A percentile compares a stretch with the other conserved stretches of the same genome.
phyloP scores from a whole-genome alignment of 345 rosid genomes.

The Xanthoceras sorbifolium region DNA sequence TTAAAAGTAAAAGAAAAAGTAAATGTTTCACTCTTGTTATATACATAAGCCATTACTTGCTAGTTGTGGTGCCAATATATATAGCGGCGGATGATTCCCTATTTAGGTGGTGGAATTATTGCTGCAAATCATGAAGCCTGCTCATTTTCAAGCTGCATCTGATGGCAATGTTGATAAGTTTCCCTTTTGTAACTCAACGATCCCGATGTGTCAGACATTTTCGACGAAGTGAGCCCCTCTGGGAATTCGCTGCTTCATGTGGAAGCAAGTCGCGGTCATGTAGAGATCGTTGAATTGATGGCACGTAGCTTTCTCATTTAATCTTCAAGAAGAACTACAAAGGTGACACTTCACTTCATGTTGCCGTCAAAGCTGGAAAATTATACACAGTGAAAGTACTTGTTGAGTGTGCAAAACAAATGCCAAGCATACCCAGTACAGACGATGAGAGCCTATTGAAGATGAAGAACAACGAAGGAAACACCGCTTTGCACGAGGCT shows the following conservation, averaged over 20 bases:
- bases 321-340: conserved; percentile 1
- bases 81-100: too few relatives aligned
- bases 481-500: conserved; percentile 36
- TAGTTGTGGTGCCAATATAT: too few relatives aligned
- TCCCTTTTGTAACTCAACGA: not conserved
- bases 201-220: not conserved
- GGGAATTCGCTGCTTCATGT: conserved; percentile 13
- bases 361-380: conserved; percentile 26
- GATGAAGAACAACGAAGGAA: conserved; percentile 26
- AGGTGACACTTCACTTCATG: conserved; percentile 32
- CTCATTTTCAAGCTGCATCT: not conserved
- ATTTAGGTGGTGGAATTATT: too few relatives aligned
- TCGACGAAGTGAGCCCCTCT: not conserved
- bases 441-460: conserved; percentile 8
- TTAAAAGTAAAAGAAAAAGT: too few relatives aligned
- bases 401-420: not conserved
- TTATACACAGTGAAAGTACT: conserved; percentile 12
- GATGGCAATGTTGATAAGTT: not conserved
- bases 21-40: too few relatives aligned
- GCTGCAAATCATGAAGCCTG: not conserved
- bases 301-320: not conserved
- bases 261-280: conserved; percentile 3
- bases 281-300: not conserved
- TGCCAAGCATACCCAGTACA: not conserved
- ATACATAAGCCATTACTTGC: too few relatives aligned